Conservation (phyloP, 306 rosid genomes). For the Arachis stenosperma region DNA sequence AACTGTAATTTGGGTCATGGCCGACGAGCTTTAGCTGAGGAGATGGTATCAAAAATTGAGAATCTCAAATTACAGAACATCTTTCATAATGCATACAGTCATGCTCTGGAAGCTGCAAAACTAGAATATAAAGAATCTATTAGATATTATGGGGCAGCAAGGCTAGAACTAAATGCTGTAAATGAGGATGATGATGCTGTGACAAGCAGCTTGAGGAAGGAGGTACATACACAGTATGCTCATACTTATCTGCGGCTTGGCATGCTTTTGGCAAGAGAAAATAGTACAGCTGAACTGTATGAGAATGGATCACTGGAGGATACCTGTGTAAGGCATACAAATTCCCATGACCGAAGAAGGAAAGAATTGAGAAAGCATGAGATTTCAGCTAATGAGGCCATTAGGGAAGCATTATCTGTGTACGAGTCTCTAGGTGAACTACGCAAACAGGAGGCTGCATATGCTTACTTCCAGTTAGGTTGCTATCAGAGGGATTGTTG, state of each 20-base stretch:
- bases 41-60: slow-evolving; percentile 70
- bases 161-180: slow-evolving; percentile 64
- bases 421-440: slow-evolving; percentile 88
- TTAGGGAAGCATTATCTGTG: slow-evolving; percentile 80
- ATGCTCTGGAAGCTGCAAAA: slow-evolving; percentile 79
- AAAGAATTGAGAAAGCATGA: slow-evolving; percentile 73
- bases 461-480: slow-evolving; percentile 89
- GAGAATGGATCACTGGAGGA: slow-evolving; percentile 61
- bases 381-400: slow-evolving; percentile 93
- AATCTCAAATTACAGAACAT: slow-evolving; percentile 58
- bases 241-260: slow-evolving; percentile 93
- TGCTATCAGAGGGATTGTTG: slow-evolving; percentile 89
- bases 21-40: slow-evolving; percentile 90
- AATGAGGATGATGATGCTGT: slow-evolving; percentile 51
- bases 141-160: slow-evolving; percentile 86
- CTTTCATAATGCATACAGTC: slow-evolving; percentile 63
- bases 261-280: slow-evolving; percentile 92
- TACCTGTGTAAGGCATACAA: slow-evolving; percentile 38
- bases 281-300: slow-evolving; percentile 71
- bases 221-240: slow-evolving; percentile 87
- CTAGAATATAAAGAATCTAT: slow-evolving; percentile 84
- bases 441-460: slow-evolving; percentile 93
- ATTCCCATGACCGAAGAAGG: slow-evolving; percentile 50
- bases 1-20: slow-evolving; percentile 97
- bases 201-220: slow-evolving; percentile 62